phyloP scores from a whole-genome alignment of 2,329 filamentous ascomycete genomes.

The Domatiomyces catenatus region DNA sequence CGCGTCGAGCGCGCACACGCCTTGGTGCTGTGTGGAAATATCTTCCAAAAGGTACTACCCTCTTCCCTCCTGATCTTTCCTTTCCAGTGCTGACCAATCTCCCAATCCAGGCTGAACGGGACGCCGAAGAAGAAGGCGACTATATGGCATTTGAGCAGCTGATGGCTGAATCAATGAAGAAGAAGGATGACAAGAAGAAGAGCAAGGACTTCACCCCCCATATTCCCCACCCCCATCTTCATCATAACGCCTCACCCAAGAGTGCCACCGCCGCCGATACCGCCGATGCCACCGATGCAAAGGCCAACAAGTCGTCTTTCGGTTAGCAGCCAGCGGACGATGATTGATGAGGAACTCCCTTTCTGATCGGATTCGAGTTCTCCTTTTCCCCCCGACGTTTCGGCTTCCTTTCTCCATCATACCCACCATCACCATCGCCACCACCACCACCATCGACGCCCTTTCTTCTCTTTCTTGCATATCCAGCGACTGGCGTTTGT shows the following conservation, averaged over 20 bases:
- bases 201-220: constrained; percentile 19
- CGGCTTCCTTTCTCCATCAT: background rate
- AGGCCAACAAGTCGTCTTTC: background rate
- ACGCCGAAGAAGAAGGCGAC: constrained; percentile 91
- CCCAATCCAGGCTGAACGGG: constrained; percentile 55
- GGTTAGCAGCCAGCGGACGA: background rate
- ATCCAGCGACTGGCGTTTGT: background rate
- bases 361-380: background rate
- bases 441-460: too few relatives aligned
- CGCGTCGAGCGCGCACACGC: constrained; percentile 81
- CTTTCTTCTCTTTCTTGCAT: background rate
- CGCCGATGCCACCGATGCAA: background rate
- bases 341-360: background rate
- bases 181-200: constrained; percentile 67
- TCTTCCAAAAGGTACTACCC: constrained; percentile 61
- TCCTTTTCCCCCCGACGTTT: background rate
- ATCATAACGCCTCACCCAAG: background rate
- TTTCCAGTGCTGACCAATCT: background rate
- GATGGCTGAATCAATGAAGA: constrained; percentile 87
- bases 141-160: constrained; percentile 98
- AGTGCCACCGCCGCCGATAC: too few relatives aligned
- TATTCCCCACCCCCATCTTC: background rate
- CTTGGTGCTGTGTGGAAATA: constrained; percentile 71
- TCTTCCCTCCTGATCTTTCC: background rate
- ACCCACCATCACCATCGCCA: background rate